Base-by-base conservation (phyloP, 169 alveolate species). In the Cardiosporidium cionae region DNA sequence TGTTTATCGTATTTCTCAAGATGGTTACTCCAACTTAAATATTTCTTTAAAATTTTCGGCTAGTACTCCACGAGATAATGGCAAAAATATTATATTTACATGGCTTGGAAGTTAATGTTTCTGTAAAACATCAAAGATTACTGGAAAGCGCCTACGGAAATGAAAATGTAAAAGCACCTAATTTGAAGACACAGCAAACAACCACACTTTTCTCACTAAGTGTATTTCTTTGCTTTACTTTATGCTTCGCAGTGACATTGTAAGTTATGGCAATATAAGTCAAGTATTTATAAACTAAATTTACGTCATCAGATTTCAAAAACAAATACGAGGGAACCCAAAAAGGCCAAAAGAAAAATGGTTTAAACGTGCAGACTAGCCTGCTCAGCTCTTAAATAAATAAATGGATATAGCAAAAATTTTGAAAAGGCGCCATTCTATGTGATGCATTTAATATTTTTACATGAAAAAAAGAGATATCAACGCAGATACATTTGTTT, bases 141-240 rank as follows among this genome's bases (percentile, higher is more conserved):
- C 79, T 78, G 16, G 84, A 78, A 27, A 78, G 64, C 63, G 79
- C 67, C 3, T 25, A 70, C 32, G 84, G 84, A n/a, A 72, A 78
- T 52, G 76, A 70, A 27, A 69, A 58, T 16, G 74, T 69, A 27
- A 72, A 70, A 44, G 68, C 74, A 31, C 76, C 72, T 1, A 78
- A 78, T 65, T 58, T 78, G 58, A 78, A 70, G 75, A 78, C 84
- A 7, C 31, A 79, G 23, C 84, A 78, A 70, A 70, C 79, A 32
- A 72, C 70, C 66, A 78, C 70, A 76, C 34, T 70, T 31, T 78
- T 78, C 58, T 69, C 76, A 25, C 64, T 70, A 37, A 25, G 54
- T 27, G 66, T 78, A 66, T 27, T 68, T 23, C 44, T 66, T 37
- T 28, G 70, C 25, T 52, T 65, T 31, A n/a, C 64, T 25, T 62